phyloP scores from a whole-genome alignment of 2,329 filamentous ascomycete species.

The Fusarium penzigii region DNA sequence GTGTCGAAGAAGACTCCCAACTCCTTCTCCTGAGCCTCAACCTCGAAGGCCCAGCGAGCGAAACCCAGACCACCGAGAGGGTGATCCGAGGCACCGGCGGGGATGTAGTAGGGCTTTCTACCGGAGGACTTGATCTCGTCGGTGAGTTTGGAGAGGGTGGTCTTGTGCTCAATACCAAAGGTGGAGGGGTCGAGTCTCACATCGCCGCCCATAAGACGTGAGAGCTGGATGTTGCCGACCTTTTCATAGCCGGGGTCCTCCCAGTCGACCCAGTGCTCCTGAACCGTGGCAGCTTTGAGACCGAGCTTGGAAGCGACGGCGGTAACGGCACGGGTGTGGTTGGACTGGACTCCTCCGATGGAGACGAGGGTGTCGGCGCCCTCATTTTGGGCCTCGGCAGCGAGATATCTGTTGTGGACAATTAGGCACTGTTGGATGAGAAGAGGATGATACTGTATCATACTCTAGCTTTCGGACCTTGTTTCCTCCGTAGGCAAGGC shows the following conservation, averaged over 20 bases:
- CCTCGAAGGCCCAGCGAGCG: slow-evolving; percentile 70
- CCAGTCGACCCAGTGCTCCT: slow-evolving; percentile 71
- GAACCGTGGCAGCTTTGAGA: slow-evolving; percentile 54
- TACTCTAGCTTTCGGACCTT: slow-evolving; percentile 70
- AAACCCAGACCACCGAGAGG: slow-evolving; percentile 70
- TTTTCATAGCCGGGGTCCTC: slow-evolving; percentile 58
- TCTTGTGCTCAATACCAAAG: slow-evolving; percentile 71
- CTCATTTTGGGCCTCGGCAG: slow-evolving; percentile 60
- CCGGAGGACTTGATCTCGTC: slow-evolving; percentile 54
- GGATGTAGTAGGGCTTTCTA: slow-evolving; percentile 69
- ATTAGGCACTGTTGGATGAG: neutral
- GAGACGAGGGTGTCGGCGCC: slow-evolving; percentile 63
- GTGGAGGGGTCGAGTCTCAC: slow-evolving; percentile 58
- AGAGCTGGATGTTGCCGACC: slow-evolving; percentile 72
- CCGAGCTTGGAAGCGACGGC: slow-evolving; percentile 61
- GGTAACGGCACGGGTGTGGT: slow-evolving; percentile 69
- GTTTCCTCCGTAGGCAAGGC: slow-evolving; percentile 68
- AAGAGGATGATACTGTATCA: neutral
- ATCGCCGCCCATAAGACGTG: slow-evolving; percentile 66
- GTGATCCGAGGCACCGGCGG: slow-evolving; percentile 70
- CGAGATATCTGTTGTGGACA: slow-evolving; percentile 53
- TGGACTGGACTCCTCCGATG: slow-evolving; percentile 69
- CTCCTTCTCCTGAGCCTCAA: slow-evolving; percentile 61
- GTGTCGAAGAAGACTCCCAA: slow-evolving; percentile 67
- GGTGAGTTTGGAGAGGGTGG: slow-evolving; percentile 55